Conservation (phyloP, 148 eudicot species). For the Rhododendron kiyosumense region DNA sequence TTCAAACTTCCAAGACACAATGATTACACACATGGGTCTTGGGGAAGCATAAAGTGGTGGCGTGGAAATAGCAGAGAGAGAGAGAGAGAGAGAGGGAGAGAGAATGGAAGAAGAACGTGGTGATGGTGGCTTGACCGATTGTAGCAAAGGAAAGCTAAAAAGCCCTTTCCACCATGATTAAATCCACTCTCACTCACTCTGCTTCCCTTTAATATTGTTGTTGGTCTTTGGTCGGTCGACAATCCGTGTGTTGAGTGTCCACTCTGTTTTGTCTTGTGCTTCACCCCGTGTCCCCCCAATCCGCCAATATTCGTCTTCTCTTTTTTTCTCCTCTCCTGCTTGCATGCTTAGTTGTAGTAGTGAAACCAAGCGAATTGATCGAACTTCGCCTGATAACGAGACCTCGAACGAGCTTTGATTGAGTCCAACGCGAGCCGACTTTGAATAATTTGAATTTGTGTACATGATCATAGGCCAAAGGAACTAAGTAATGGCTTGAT, state of each 20-base stretch:
- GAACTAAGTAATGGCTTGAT: too few relatives aligned
- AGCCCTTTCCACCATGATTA: constrained; percentile 18
- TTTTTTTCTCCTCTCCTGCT: background rate
- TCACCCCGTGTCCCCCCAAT: constrained; percentile 18
- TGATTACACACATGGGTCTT: constrained; percentile 53
- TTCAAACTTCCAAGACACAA: constrained; percentile 76
- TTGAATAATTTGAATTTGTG: too few relatives aligned
- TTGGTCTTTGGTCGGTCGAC: constrained; percentile 54
- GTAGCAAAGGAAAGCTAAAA: constrained; percentile 15
- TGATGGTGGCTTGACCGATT: constrained; percentile 30
- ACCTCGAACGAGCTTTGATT: constrained; percentile 12
- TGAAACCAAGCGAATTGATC: too few relatives aligned
- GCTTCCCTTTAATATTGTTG: background rate
- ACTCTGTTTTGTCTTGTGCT: constrained; percentile 22
- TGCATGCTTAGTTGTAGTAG: background rate
- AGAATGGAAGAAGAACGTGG: background rate
- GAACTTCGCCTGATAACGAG: too few relatives aligned
- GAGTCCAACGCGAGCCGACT: background rate
- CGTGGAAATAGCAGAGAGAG: constrained; percentile 38
- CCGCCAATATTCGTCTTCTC: background rate
- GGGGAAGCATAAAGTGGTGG: constrained; percentile 44
- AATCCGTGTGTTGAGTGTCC: constrained; percentile 42
- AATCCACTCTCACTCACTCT: background rate
- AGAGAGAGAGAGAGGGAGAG: constrained; percentile 6
- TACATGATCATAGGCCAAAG: too few relatives aligned